These are phyloP conservation scores for Cephalotrichum gorgonifer DNA, from an alignment of 2,329 filamentous ascomycete genomes.

Conservation along the genomic window DNA sequence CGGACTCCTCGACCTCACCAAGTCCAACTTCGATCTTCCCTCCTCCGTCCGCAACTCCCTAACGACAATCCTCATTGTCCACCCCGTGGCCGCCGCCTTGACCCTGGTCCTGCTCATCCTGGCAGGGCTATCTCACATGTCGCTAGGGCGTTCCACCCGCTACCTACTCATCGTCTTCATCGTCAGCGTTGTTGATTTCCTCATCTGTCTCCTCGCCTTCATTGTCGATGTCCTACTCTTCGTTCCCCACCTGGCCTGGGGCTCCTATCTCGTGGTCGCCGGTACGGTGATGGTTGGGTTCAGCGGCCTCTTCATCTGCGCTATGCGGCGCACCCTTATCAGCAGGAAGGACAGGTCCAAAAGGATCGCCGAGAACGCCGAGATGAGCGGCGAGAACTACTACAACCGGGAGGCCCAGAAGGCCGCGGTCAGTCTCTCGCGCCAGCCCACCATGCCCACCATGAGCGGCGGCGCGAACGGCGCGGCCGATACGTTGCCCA, in stretches of 20 bases:
- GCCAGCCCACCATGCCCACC: conserved; percentile 49
- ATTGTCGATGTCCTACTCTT: conserved; percentile 90
- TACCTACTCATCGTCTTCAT: conserved; percentile 82
- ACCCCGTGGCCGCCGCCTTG: conserved; percentile 80
- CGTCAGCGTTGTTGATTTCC: conserved; percentile 72
- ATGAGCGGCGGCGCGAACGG: conserved; percentile 41
- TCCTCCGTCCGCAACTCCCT: conserved; percentile 47
- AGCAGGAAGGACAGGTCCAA: conserved; percentile 88
- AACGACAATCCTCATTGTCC: conserved; percentile 84
- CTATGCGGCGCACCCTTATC: conserved; percentile 86
- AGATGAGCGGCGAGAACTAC: conserved; percentile 93
- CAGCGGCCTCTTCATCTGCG: conserved; percentile 78
- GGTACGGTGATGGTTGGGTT: conserved; percentile 78
- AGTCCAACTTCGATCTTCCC: conserved; percentile 45
- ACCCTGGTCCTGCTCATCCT: conserved; percentile 77
- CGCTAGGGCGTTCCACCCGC: conserved; percentile 77
- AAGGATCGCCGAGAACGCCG: conserved; percentile 84
- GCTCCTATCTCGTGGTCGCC: conserved; percentile 83
- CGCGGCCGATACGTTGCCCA: conserved; percentile 34
- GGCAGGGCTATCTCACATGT: conserved; percentile 70
- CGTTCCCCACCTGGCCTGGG: conserved; percentile 88
- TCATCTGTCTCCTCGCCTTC: conserved; percentile 78
- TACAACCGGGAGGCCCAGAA: conserved; percentile 60
- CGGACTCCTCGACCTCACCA: conserved; percentile 15
- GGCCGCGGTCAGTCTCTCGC: conserved; percentile 31